Base-by-base conservation (phyloP, 2,329 filamentous ascomycete species). In the Parastagonospora avenae region DNA sequence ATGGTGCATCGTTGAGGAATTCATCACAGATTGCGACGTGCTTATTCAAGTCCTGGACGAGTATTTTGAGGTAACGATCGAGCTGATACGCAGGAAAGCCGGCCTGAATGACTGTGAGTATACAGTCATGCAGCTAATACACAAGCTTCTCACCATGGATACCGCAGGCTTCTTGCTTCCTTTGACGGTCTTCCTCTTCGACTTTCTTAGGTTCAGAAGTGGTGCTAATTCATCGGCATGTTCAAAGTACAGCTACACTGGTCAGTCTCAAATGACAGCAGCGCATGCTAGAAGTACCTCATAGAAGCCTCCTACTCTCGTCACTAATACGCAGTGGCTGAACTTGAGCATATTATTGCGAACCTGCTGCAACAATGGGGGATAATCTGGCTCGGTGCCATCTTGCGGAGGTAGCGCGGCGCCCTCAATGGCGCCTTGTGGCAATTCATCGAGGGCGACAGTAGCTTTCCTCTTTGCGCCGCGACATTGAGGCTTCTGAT, bases 1-100 rank as follows among this genome's bases (percentile, higher is more conserved):
- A 85, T 3, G 86, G 80, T 4, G 84, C 80, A 57, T 86, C 82
- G 65, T 94, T 90, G 14, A 89, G 86, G 63, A 95, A 93, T 72
- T 99, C 94, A 71, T 99, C 93, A 40, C 91, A 92, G 57, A 99
- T 89, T 41, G 94, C 94, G 55, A 99, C 94, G 74, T 95, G 91
- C 67, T 90, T 89, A 71, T 89, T 90, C 39, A 94, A 77, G 68
- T 97, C 94, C 71, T 96, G 89, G 2, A 99, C 94, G 15, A 99
- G 83, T 54, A 91, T 85, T 74, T 97, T 97, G 62, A 99, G 84
- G 72, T 92, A 97, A 19, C 92, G 86, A 68, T 97, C 93, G 24
- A 99, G 80, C 70, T 97, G 92, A 67, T 90, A 92, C 72, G 91
- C 92, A 14, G 93, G 94, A 63, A 99, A 99, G 2, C 94, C 94